Conservation (phyloP, 2,329 filamentous ascomycete genomes). For the Claviceps lovelessii region DNA sequence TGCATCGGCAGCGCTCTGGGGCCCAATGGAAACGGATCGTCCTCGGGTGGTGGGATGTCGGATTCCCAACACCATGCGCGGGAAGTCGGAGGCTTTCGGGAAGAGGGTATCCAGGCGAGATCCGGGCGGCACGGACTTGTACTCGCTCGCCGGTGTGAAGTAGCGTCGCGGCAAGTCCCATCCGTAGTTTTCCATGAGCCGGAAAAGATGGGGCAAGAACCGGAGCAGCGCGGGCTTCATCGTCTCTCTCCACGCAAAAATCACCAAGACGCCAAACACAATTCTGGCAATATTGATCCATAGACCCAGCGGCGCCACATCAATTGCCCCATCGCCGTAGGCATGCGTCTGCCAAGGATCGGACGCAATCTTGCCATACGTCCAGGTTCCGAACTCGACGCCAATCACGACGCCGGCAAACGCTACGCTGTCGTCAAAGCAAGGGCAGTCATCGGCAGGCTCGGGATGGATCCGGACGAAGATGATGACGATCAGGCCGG, state of each 20-base stretch:
- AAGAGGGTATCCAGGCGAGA: constrained; percentile 70
- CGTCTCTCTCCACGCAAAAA: constrained; percentile 80
- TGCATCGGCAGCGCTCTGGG: constrained; percentile 89
- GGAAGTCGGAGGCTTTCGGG: constrained; percentile 76
- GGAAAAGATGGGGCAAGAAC: constrained; percentile 71
- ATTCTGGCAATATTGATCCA: constrained; percentile 51
- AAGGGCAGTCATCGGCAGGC: constrained; percentile 90
- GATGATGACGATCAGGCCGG: constrained; percentile 52
- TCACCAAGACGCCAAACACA: constrained; percentile 62
- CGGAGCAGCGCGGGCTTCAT: constrained; percentile 76
- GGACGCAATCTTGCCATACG: constrained; percentile 45
- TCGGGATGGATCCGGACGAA: constrained; percentile 86
- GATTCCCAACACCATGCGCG: constrained; percentile 66
- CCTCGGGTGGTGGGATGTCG: constrained; percentile 56
- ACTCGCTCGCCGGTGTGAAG: constrained; percentile 82
- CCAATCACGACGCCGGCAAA: constrained; percentile 87
- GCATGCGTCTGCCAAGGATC: constrained; percentile 30
- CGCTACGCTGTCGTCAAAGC: constrained; percentile 89
- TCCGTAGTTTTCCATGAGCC: constrained; percentile 65
- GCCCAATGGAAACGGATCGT: constrained; percentile 76
- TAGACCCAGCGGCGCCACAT: constrained; percentile 52
- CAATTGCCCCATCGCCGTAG: constrained; percentile 42
- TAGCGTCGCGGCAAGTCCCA: constrained; percentile 74
- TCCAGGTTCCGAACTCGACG: constrained; percentile 70
- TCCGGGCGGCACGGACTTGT: constrained; percentile 62